Evolutionary conservation across 805 yeast species (phyloP), one percentile per base, ranked within the genome.

Genomic region (Ogataea zsoltii): DNA sequence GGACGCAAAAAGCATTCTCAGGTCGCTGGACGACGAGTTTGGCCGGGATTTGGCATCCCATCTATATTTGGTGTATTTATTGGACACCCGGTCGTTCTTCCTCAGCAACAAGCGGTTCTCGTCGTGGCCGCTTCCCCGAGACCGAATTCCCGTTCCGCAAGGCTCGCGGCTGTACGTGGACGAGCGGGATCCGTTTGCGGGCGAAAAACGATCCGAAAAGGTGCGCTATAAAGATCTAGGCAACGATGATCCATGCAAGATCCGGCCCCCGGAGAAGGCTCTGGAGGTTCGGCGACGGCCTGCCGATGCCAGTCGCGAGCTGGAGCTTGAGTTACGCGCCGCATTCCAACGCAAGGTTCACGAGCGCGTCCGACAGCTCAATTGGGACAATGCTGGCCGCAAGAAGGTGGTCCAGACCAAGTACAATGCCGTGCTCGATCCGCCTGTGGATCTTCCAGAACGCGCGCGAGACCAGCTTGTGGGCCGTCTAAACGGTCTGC

Each of bases 31-130:
- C 51, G 67, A 67, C 12, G 72, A 72, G 1, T 77, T 73, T 48
- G 62, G 81, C 26, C 62, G 63, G 11, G 90, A 87, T 61, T 63
- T 86, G 25, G 75, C 85, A 0, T 57, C 79, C 2, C 96, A 87
- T 63, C 62, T 88, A 3, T 87, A 84, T 59, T 75, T 85, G 18
- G 59, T 82, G 0, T 69, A 70, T 46, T 65, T 86, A 23, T 61
- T 73, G 42, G 75, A 66, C 45, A 63, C 56, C 36, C 65, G 65
- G 41, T 65, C 64, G 45, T 62, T 68, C 62, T 42, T 44, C 48
- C 69, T 69, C 65, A 75, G 76, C 36, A 40, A 50, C 42, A 36
- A 53, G 37, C 44, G 58, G 42, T 83, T 87, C 83, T 58, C 78
- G 0, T 57, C 72, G 3, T 85, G 92, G 92, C 92, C 92, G 1